Base-by-base conservation (phyloP, 1,139 yeast species). In the Yamadazyma mexicana region DNA sequence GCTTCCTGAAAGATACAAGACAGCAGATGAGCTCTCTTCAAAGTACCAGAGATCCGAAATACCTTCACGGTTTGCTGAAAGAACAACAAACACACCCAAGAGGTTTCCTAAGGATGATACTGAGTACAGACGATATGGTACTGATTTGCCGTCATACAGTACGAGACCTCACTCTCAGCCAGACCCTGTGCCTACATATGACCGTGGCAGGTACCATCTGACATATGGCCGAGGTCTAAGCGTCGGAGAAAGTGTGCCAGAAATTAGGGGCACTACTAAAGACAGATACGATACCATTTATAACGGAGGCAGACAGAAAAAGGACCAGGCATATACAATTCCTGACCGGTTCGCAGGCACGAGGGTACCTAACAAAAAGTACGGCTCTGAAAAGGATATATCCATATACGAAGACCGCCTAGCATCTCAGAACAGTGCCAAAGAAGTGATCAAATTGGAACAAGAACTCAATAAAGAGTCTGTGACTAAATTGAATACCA, bases 381-480 rank as follows among this genome's bases (percentile, higher is more conserved):
- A 26, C 12, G 17, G 23, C 18, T 3, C 22, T 12, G 20, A 17
- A 17, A 11, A 4, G 22, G 17, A 15, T 23, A 20, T 32, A 16
- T 16, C 16, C n/a, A 35, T 24, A 24, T 37, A 24, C 23, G 15
- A 39, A 26, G 46, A 34, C 15, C 22, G 23, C 6, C 17, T 27
- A 14, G 6, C 8, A 4, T 28, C 20, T 5, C 42, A 39, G 14
- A 22, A 15, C 9, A 17, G 24, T 25, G 31, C 36, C 2, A 35
- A 34, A 24, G 50, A 53, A 37, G 36, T 53, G 12, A 37, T 44
- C 3, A 34, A 40, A 23, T 39, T 56, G 12, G 55, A 53, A 30
- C 31, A 39, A 14, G 58, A 58, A 35, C 41, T 58, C 9, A 46
- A 47, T 30, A 31, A 39, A 28, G 52, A 52, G 12, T 46, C 51